A percentile compares a stretch with the other conserved stretches of the same genome.
phyloP scores from a whole-genome alignment of 2,329 filamentous ascomycete genomes.

The Fusarium sp. region DNA sequence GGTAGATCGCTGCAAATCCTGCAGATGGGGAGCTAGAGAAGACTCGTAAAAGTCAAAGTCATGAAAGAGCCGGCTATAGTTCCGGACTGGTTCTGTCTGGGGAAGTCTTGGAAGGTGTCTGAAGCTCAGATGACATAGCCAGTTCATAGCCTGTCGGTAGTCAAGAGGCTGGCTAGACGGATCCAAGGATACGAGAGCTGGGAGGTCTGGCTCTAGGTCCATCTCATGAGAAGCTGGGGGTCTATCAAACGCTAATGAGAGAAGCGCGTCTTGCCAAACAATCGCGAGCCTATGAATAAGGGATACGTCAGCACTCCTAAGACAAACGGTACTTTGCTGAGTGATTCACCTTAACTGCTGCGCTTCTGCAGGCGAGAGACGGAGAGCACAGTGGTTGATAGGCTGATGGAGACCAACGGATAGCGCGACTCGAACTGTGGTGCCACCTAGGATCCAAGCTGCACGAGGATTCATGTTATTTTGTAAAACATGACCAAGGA shows the following conservation, averaged over 20 bases:
- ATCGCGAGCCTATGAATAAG: slow-evolving; percentile 13
- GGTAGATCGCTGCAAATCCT: neutral
- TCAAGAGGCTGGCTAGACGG: neutral
- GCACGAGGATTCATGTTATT: slow-evolving; percentile 35
- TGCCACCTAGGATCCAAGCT: slow-evolving; percentile 33
- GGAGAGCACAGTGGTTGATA: neutral
- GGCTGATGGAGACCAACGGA: slow-evolving; percentile 28
- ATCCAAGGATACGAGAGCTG: neutral
- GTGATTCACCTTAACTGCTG: slow-evolving; percentile 10
- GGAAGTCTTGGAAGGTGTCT: neutral
- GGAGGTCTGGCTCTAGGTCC: slow-evolving; percentile 13
- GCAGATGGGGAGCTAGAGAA: slow-evolving; percentile 3
- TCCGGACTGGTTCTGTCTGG: neutral
- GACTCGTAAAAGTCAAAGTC: slow-evolving; percentile 2
- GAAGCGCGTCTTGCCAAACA: slow-evolving; percentile 34
- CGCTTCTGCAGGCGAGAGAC: slow-evolving; percentile 3
- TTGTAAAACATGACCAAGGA: slow-evolving; percentile 33
- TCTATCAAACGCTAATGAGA: slow-evolving; percentile 31
- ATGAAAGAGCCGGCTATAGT: neutral
- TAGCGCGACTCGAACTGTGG: slow-evolving; percentile 26
- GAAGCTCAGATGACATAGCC: slow-evolving; percentile 22
- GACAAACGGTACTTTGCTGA: accelerated
- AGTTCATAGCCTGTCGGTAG: slow-evolving; percentile 33
- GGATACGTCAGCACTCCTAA: neutral
- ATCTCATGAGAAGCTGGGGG: slow-evolving; percentile 26